These are phyloP conservation scores for Aspergillus piperis DNA, from an alignment of 2,329 filamentous ascomycete species.

Conservation along the genomic window DNA sequence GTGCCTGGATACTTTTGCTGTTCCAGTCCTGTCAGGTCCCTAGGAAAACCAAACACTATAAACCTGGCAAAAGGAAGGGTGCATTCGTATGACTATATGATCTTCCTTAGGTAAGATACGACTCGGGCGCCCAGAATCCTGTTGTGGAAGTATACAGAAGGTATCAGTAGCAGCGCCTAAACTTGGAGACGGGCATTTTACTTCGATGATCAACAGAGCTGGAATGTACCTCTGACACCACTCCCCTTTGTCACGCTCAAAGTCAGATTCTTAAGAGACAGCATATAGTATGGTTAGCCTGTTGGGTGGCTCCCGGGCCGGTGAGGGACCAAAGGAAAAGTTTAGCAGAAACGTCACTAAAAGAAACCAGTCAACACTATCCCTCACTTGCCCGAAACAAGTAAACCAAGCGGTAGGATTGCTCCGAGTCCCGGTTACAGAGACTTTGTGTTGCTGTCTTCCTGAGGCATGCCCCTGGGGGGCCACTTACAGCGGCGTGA, in stretches of 20 bases:
- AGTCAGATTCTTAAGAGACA: no score
- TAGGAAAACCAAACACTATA: not conserved
- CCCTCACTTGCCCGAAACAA: not conserved
- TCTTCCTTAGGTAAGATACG: no score
- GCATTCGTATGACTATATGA: no score
- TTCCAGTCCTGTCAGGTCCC: not conserved
- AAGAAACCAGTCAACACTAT: not conserved
- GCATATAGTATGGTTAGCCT: not conserved
- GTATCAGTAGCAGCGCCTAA: no score
- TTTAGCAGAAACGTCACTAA: not conserved
- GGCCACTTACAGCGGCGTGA: not conserved
- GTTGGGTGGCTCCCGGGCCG: not conserved
- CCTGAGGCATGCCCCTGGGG: not conserved
- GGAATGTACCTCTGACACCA: no score
- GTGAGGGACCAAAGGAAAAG: not conserved
- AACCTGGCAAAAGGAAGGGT: not conserved
- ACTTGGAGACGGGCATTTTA: no score
- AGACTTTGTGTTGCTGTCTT: not conserved
- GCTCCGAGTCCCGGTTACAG: not conserved
- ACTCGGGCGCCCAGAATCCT: no score
- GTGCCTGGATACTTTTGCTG: not conserved
- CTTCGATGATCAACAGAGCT: no score
- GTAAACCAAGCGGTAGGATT: not conserved
- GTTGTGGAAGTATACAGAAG: no score
- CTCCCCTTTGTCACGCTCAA: no score